These are phyloP conservation scores for Hansenula sp. DNA, from an alignment of 1,139 yeast species.

Conservation along the genomic window DNA sequence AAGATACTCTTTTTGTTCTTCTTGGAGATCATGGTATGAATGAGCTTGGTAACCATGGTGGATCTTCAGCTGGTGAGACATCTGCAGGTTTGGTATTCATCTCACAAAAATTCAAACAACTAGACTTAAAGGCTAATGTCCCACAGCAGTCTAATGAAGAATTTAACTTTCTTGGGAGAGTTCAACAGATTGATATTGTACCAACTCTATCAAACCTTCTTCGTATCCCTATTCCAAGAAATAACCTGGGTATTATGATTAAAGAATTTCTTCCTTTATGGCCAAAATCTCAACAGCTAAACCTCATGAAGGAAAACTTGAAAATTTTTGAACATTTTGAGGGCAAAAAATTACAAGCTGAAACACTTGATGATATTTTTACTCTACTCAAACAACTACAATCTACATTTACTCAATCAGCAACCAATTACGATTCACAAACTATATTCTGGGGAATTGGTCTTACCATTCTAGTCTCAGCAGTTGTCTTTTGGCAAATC, in stretches of 20 bases:
- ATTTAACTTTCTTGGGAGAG: constrained; percentile 45
- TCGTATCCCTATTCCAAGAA: constrained; percentile 80
- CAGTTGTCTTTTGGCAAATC: constrained; percentile 22
- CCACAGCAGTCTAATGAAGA: constrained; percentile 40
- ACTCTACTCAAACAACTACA: constrained; percentile 37
- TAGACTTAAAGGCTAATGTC: constrained; percentile 22
- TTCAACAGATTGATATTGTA: constrained; percentile 84
- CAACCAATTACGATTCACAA: constrained; percentile 66
- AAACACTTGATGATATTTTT: constrained; percentile 34
- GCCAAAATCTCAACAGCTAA: constrained; percentile 33
- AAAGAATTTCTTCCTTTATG: constrained; percentile 53
- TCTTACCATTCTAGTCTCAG: constrained; percentile 29
- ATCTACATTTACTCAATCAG: constrained; percentile 50
- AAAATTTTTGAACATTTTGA: constrained; percentile 45
- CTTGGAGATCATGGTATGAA: constrained; percentile 98
- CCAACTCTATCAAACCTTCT: constrained; percentile 76
- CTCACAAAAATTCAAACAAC: constrained; percentile 49
- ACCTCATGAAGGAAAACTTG: constrained; percentile 52
- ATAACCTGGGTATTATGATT: constrained; percentile 74
- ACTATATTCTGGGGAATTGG: constrained; percentile 47
- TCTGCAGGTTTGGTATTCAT: constrained; percentile 74
- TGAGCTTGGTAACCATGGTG: constrained; percentile 87
- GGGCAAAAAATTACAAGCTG: constrained; percentile 5
- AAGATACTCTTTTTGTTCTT: constrained; percentile 64
- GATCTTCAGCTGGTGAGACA: constrained; percentile 88